Evolutionary conservation across 1,139 yeast genomes (phyloP).

Genomic region (Kurtzmaniella quercitrusa): DNA sequence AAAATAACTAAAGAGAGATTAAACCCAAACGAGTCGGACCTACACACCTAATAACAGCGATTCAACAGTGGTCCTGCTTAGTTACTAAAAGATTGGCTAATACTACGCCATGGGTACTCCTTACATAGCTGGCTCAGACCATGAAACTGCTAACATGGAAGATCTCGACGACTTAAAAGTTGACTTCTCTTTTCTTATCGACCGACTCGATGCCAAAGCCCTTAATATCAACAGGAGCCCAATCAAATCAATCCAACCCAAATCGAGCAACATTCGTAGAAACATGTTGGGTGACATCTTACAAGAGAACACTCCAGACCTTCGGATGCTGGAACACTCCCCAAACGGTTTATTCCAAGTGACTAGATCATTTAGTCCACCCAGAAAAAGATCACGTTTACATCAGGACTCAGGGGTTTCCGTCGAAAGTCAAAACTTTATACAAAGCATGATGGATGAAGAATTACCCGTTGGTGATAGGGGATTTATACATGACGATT

Average conservation of each 20-base stretch:
- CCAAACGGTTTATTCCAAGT: slow-evolving; percentile 39
- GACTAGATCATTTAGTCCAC: slow-evolving; percentile 25
- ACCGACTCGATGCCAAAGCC: slow-evolving; percentile 8
- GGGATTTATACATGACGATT: slow-evolving; percentile 12
- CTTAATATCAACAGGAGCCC: slow-evolving; percentile 9
- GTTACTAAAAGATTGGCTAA: not conserved
- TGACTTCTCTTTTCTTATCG: slow-evolving; percentile 21
- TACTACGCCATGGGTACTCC: not conserved
- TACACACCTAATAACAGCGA: not conserved
- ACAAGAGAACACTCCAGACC: slow-evolving; percentile 6
- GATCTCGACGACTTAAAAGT: slow-evolving; percentile 20
- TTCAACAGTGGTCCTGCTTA: not conserved
- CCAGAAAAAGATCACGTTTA: slow-evolving; percentile 7
- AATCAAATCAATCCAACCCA: slow-evolving; percentile 1
- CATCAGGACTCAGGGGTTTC: slow-evolving; percentile 7
- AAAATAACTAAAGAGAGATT: not conserved
- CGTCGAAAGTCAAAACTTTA: slow-evolving; percentile 3
- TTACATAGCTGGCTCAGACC: not conserved
- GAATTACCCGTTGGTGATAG: not conserved
- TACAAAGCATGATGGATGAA: slow-evolving; percentile 7
- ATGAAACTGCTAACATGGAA: not conserved
- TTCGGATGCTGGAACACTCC: slow-evolving; percentile 10
- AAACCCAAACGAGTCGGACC: not conserved
- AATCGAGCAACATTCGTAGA: not conserved
- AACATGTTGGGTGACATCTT: not conserved